Base-by-base conservation (phyloP, 2,329 filamentous ascomycete genomes). In the Didymella exigua region DNA sequence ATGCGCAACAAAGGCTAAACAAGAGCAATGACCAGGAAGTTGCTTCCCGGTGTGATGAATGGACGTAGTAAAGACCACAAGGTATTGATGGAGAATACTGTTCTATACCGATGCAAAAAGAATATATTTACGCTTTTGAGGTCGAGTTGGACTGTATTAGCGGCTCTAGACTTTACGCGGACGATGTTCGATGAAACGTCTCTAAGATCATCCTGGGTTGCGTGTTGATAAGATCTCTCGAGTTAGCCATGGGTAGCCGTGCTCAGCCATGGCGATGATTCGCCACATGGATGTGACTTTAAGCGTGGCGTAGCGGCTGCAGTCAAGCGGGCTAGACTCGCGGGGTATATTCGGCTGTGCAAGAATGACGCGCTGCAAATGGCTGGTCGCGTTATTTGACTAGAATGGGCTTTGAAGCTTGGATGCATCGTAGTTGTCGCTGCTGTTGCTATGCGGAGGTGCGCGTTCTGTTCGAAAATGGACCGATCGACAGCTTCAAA, bases 401-500 rank as follows among this genome's bases (percentile, higher is more conserved):
- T 23, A 30, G 24, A 31, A 26, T n/a, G 26, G 7, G 26, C 24
- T 21, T 11, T 18, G 16, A 26, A 42, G 44, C 2, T 3, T 27
- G 37, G 23, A 30, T 49, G 23, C 9, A 3, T 30, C 10, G 26
- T 18, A 7, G 36, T 21, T 24, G 26, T 31, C 10, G 24, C 14
- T 10, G 29, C 18, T 14, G 11, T 18, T 14, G 23, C 3, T 11
- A 14, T 8, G 19, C 8, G 27, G 5, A 33, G n/a, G 10, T 19
- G 19, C 18, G 13, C 16, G 18, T 4, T 16, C 7, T 19, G n/a
- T 18, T 18, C 27, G 2, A 2, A 18, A 16, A 21, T 8, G 14
- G 24, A 1, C 11, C 24, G 75, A 71, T 47, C 80, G 13, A 80
- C 59, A 67, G 71, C 31, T 38, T 19, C 30, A 27, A 6, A 30